Evolutionary conservation across 2,329 filamentous ascomycete genomes (phyloP).

Genomic region (Phialophora tarda): DNA sequence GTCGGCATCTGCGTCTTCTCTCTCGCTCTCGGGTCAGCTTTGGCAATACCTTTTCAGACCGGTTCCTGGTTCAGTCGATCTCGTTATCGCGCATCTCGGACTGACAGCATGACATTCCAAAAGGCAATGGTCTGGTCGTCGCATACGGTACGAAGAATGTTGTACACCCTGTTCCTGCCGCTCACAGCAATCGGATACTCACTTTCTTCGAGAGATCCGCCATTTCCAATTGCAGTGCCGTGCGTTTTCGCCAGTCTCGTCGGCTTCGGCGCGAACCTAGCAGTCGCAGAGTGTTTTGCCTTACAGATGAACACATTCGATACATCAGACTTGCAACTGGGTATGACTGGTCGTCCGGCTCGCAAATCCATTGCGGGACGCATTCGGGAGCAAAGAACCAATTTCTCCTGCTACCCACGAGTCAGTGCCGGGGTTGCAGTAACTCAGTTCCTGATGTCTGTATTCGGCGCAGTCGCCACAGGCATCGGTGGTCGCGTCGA

Average conservation of each 20-base stretch:
- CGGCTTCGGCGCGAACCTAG: conserved; percentile 73
- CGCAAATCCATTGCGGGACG: conserved; percentile 48
- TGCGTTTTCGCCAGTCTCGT: conserved; percentile 69
- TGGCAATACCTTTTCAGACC: conserved; percentile 75
- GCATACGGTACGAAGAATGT: conserved; percentile 69
- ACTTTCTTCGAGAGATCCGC: conserved; percentile 67
- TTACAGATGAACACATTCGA: conserved; percentile 82
- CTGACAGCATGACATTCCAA: conserved; percentile 70
- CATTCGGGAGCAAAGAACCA: conserved; percentile 61
- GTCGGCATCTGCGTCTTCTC: conserved; percentile 71
- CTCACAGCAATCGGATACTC: conserved; percentile 71
- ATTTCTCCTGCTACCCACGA: conserved; percentile 77
- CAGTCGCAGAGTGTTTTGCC: conserved; percentile 76
- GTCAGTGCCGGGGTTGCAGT: conserved; percentile 73
- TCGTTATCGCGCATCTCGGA: conserved; percentile 63
- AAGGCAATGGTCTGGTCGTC: conserved; percentile 71
- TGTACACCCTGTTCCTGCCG: conserved; percentile 72
- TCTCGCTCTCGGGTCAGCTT: conserved; percentile 70
- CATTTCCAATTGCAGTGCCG: conserved; percentile 66
- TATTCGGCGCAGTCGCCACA: conserved; percentile 71
- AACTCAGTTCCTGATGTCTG: conserved; percentile 71
- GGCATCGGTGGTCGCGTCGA: conserved; percentile 71
- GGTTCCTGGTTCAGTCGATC: conserved; percentile 71
- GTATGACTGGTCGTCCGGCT: conserved; percentile 66
- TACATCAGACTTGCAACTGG: conserved; percentile 76